These are phyloP conservation scores for Naegleria lovaniensis DNA, from an alignment of 208 protist species.

Conservation along the genomic window DNA sequence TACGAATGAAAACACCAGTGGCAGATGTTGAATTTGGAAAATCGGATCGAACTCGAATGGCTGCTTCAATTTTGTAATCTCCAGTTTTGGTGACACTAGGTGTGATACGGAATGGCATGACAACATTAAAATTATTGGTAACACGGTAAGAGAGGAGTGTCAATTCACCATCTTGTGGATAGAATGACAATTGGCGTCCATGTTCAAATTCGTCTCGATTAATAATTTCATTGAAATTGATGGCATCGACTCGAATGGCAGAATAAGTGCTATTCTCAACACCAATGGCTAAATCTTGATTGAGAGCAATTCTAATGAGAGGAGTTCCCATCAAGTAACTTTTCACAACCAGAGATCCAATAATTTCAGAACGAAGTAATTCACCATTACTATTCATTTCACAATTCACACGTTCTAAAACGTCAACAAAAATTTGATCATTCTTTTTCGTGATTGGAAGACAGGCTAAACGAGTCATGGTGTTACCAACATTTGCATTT, in stretches of 20 bases:
- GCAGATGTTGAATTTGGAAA: constrained; percentile 44
- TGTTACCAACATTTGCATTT: no score
- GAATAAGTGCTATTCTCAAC: constrained; percentile 27
- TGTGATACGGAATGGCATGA: constrained; percentile 60
- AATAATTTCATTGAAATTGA: constrained; percentile 71
- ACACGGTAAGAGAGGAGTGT: constrained; percentile 79
- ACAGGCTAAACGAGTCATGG: not conserved
- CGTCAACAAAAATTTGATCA: constrained; percentile 80
- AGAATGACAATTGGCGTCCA: constrained; percentile 56
- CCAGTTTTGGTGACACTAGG: constrained; percentile 53
- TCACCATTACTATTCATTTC: constrained; percentile 57
- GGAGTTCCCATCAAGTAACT: constrained; percentile 75
- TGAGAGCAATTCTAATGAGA: constrained; percentile 64
- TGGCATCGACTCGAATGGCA: constrained; percentile 59
- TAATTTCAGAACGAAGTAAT: constrained; percentile 60
- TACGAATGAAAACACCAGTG: constrained; percentile 43
- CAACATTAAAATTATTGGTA: constrained; percentile 27
- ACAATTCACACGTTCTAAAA: constrained; percentile 68
- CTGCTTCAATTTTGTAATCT: constrained; percentile 47
- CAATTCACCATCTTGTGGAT: constrained; percentile 69
- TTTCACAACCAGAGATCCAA: constrained; percentile 79
- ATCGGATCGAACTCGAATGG: constrained; percentile 47
- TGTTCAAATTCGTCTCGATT: constrained; percentile 65
- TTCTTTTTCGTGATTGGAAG: constrained; percentile 38
- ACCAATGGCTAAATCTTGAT: constrained; percentile 64